Evolutionary conservation across 257 asterid species (phyloP).

Genomic region (Nicotiana sylvestris): DNA sequence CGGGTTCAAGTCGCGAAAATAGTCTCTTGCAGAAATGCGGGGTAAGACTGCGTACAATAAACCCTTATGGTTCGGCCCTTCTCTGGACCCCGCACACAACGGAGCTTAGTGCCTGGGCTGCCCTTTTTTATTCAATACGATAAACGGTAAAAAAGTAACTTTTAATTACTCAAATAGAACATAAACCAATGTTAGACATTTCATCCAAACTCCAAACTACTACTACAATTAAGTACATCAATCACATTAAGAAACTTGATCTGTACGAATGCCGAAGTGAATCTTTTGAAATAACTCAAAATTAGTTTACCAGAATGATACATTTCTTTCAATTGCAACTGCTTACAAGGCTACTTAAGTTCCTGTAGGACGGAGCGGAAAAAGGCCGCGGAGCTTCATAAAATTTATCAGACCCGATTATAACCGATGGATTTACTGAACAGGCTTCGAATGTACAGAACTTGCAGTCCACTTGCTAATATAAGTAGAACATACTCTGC

Average conservation of each 20-base stretch:
- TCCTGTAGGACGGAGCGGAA: neutral
- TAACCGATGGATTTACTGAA: constrained; percentile 67
- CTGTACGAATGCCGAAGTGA: neutral
- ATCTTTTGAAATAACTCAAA: neutral
- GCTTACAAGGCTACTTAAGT: neutral
- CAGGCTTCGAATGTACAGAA: constrained; percentile 56
- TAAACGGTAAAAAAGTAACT: neutral
- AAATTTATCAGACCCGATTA: constrained; percentile 57
- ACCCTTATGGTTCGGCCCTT: too few relatives aligned
- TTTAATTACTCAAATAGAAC: neutral
- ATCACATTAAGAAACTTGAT: neutral
- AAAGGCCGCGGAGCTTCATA: neutral
- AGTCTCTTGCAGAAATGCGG: too few relatives aligned
- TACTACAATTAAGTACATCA: neutral
- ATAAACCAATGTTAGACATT: neutral
- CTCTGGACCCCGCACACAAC: too few relatives aligned
- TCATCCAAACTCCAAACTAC: neutral
- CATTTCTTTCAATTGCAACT: neutral
- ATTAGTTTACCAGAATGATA: neutral
- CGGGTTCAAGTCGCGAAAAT: too few relatives aligned
- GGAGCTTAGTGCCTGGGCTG: too few relatives aligned
- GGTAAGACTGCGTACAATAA: too few relatives aligned
- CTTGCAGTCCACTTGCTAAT: constrained; percentile 62
- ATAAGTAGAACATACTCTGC: constrained; percentile 66
- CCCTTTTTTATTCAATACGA: too few relatives aligned